phyloP scores from a whole-genome alignment of 1,139 yeast species.

The Sugiyamaella pinicola region DNA sequence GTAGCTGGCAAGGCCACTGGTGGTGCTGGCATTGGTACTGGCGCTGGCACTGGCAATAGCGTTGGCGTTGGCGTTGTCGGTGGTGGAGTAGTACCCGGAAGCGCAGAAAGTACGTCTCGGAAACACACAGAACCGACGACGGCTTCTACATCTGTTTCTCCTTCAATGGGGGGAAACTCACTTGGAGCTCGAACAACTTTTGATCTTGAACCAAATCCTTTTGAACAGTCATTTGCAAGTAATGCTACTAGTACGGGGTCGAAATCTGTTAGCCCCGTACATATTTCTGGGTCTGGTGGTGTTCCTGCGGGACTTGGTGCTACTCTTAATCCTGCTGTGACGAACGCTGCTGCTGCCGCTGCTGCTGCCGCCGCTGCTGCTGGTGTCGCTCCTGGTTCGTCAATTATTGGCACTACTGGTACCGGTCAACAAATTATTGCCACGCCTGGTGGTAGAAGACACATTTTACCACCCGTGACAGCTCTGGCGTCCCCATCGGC shows the following conservation, averaged over 20 bases:
- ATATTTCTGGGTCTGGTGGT: constrained; percentile 15
- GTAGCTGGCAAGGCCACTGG: background rate
- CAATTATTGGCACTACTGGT: constrained; percentile 21
- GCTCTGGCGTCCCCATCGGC: constrained; percentile 42
- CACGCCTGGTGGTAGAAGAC: constrained; percentile 40
- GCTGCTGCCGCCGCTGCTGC: too few species aligned
- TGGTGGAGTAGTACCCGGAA: background rate
- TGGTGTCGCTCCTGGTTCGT: background rate
- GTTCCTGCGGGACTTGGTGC: too few species aligned
- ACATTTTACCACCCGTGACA: constrained; percentile 43
- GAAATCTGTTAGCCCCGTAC: constrained; percentile 21
- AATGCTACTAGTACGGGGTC: constrained; percentile 40
- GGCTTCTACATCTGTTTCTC: constrained; percentile 1
- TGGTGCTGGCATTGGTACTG: background rate
- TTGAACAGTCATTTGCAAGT: constrained; percentile 87
- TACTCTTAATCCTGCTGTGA: too few species aligned
- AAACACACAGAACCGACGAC: background rate
- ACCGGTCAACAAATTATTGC: constrained; percentile 28
- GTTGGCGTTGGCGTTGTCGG: background rate
- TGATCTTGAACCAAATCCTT: constrained; percentile 92
- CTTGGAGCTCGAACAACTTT: constrained; percentile 41
- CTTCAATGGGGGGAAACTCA: background rate
- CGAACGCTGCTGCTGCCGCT: too few species aligned
- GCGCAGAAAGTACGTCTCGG: background rate
- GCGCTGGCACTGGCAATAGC: background rate